Conservation (phyloP, 1,284 basidiomycete species). For the Anthracocystis setariae region DNA sequence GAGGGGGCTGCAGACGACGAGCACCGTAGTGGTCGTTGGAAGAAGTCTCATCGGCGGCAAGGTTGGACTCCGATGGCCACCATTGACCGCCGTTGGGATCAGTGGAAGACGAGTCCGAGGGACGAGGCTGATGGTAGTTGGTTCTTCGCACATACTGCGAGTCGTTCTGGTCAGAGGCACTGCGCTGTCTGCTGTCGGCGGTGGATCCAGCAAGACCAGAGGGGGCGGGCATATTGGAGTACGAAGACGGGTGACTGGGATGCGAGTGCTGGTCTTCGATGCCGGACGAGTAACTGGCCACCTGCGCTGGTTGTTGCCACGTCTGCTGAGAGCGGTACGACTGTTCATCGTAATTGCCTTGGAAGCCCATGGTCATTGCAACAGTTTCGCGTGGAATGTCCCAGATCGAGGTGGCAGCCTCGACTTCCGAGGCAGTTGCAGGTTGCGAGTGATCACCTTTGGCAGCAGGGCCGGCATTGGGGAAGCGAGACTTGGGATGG, state of each 20-base stretch:
- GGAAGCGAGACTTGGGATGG: slow-evolving; percentile 27
- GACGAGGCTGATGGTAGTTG: slow-evolving; percentile 25
- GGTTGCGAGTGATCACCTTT: slow-evolving; percentile 38
- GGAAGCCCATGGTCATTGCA: slow-evolving; percentile 49
- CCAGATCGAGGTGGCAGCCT: slow-evolving; percentile 47
- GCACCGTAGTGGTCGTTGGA: slow-evolving; percentile 22
- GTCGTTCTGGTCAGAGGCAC: slow-evolving; percentile 17
- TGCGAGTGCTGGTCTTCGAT: slow-evolving; percentile 14
- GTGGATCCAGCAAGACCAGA: slow-evolving; percentile 35
- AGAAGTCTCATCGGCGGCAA: slow-evolving; percentile 18
- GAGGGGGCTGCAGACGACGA: slow-evolving; percentile 39
- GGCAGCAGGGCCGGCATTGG: neutral
- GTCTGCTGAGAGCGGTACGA: slow-evolving; percentile 22
- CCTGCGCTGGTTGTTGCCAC: slow-evolving; percentile 32
- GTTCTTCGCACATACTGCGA: slow-evolving; percentile 30
- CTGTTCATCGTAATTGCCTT: slow-evolving; percentile 35
- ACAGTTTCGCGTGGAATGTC: slow-evolving; percentile 45
- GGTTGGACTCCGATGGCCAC: slow-evolving; percentile 20
- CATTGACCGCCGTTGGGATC: slow-evolving; percentile 25
- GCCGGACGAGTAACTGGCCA: slow-evolving; percentile 8
- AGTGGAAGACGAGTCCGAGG: slow-evolving; percentile 7
- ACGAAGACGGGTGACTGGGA: slow-evolving; percentile 17
- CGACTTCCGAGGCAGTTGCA: slow-evolving; percentile 37
- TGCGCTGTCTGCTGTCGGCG: slow-evolving; percentile 21
- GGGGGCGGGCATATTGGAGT: slow-evolving; percentile 27